Evolutionary conservation across 331 rosid species (phyloP), one percentile per base, ranked within the genome.

Genomic region (Erythrophleum ivorense): DNA sequence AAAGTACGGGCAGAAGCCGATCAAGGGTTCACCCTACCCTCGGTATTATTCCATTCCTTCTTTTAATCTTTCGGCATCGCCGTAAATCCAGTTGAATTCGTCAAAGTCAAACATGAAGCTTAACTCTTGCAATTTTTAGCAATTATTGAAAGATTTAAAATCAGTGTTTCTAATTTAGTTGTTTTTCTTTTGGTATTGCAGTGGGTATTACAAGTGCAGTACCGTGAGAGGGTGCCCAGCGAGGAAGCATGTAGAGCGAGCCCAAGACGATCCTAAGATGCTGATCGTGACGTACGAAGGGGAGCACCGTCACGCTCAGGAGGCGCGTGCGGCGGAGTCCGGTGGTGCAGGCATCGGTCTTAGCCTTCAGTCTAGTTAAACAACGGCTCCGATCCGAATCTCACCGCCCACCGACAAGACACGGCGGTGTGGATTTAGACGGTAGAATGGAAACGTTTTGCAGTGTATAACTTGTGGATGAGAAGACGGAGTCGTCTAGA

Each of bases 1-100:
- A 40, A 94, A 94, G 41, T 94, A 94, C 72, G 98, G 98, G 19
- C 98, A 94, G 71, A 94, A 94, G 69, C 94, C 93, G 21, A 94
- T 94, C 76, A 92, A 94, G 84, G 98, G 98, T 18, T 91, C 97
- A 34, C 97, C 94, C 0, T 89, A 77, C 73, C 97, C 97, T 76
- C 88, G 98, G 98, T 94, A 91, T 62, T 57, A 19, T 71, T 75
- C 24, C 29, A 31, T 41, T 40, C 52, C 53, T 7, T 36, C 5
- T 16, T 18, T 14, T 50, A 2, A 12, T 14, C 21, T 7, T 65
- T 38, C 49, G 16, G 9, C 72, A 0, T 68, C 33, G 10, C n/a
- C 57, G 75, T 70, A 16, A 3, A 46, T 40, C 31, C 7, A 8
- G 13, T 65, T 77, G 75, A 81, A 78, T 24, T 29, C 31, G 36